These are phyloP conservation scores for Fusarium foetens DNA, from an alignment of 2,329 filamentous ascomycete species.

Conservation along the genomic window DNA sequence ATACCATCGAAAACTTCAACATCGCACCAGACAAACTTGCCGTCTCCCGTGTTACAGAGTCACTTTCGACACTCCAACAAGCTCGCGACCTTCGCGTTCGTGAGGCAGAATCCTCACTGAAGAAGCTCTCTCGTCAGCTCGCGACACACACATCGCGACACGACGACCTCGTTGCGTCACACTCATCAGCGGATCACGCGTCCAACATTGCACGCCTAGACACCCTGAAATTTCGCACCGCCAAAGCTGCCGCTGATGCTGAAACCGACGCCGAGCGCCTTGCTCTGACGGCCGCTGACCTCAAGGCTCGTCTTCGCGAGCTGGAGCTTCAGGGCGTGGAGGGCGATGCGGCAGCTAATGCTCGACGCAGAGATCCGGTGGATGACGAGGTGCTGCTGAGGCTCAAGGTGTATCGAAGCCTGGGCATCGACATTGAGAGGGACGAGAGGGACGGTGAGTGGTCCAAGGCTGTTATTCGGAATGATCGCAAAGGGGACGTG, in stretches of 20 bases:
- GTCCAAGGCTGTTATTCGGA: constrained; percentile 84
- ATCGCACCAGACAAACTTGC: constrained; percentile 87
- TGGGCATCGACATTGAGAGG: constrained; percentile 88
- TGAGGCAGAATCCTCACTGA: constrained; percentile 73
- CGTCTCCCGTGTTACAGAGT: constrained; percentile 84
- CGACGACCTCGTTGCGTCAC: constrained; percentile 76
- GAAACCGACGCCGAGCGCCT: constrained; percentile 97
- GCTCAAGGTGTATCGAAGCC: constrained; percentile 87
- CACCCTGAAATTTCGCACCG: constrained; percentile 91
- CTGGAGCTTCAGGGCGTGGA: constrained; percentile 89
- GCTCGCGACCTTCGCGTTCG: constrained; percentile 81
- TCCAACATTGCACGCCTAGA: constrained; percentile 87
- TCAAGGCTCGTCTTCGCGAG: constrained; percentile 80
- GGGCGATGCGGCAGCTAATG: constrained; percentile 58
- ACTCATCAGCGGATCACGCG: constrained; percentile 83
- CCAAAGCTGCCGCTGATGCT: constrained; percentile 88
- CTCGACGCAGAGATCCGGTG: constrained; percentile 56
- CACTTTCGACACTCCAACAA: constrained; percentile 82
- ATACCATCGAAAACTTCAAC: constrained; percentile 95
- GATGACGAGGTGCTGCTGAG: constrained; percentile 77
- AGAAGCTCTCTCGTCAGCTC: constrained; percentile 79
- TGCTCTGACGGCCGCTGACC: constrained; percentile 77
- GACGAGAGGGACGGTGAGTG: constrained; percentile 82
- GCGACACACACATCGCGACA: constrained; percentile 80
- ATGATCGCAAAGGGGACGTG: constrained; percentile 87